Evolutionary conservation across 805 yeast genomes (phyloP).

Genomic region (Wickerhamomyces silvicola): DNA sequence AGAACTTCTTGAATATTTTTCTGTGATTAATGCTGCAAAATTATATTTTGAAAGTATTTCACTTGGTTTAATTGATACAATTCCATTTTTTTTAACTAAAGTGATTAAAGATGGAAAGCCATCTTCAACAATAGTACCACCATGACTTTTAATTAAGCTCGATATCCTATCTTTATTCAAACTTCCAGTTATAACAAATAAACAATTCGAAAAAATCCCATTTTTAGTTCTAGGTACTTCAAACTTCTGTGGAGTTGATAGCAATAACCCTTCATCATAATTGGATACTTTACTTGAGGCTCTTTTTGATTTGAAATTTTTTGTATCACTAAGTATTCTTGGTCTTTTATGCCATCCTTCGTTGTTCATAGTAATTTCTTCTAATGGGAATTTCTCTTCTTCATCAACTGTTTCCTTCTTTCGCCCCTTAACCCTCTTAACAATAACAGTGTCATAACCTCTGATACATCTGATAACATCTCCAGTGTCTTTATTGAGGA

Average conservation of each 20-base stretch:
- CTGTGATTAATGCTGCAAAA: conserved; percentile 59
- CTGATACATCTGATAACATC: conserved; percentile 45
- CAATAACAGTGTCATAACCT: conserved; percentile 49
- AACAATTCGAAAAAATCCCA: conserved; percentile 27
- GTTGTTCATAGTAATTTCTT: conserved; percentile 26
- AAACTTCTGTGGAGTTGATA: conserved; percentile 5
- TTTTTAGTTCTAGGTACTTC: neutral
- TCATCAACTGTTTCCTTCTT: conserved; percentile 14
- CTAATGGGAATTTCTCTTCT: conserved; percentile 20
- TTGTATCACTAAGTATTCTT: conserved; percentile 19
- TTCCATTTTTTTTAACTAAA: conserved; percentile 3
- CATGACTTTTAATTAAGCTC: conserved; percentile 32
- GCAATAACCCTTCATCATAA: conserved; percentile 7
- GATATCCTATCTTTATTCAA: conserved; percentile 27
- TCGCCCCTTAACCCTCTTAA: conserved; percentile 22
- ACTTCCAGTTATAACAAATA: conserved; percentile 35
- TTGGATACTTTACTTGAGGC: conserved; percentile 5
- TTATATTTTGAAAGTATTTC: conserved; percentile 20
- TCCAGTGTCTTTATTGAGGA: conserved; percentile 8
- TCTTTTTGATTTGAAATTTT: conserved; percentile 9
- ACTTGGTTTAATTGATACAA: conserved; percentile 3
- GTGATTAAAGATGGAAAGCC: conserved; percentile 28
- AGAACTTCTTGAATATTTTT: conserved; percentile 53
- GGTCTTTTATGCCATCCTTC: conserved; percentile 29
- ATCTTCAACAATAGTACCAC: conserved; percentile 34